Conservation (phyloP, 352 stramenopile species). For the Phytophthora aleatoria region DNA sequence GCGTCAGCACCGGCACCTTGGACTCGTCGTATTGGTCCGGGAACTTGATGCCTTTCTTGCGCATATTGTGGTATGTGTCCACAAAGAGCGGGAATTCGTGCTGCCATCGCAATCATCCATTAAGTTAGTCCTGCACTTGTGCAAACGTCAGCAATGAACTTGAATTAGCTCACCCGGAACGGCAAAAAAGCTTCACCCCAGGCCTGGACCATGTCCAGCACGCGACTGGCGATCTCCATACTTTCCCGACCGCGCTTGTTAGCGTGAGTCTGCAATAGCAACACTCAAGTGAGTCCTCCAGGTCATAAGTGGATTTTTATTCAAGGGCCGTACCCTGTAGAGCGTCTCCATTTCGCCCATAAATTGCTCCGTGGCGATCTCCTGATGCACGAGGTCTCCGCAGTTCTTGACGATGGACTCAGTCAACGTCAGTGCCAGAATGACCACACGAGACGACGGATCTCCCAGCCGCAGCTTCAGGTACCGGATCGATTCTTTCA, state of each 20-base stretch:
- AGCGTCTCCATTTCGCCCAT: slow-evolving; percentile 76
- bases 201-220: slow-evolving; percentile 77
- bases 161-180: slow-evolving; percentile 35
- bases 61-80: slow-evolving; percentile 85
- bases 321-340: slow-evolving; percentile 47
- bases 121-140: slow-evolving; percentile 1
- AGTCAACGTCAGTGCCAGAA: slow-evolving; percentile 66
- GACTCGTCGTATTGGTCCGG: slow-evolving; percentile 78
- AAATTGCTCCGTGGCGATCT: slow-evolving; percentile 71
- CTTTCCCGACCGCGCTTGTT: slow-evolving; percentile 72
- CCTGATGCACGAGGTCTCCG: slow-evolving; percentile 64
- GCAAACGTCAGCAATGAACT: background rate
- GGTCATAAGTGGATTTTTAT: background rate
- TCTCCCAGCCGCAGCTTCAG: slow-evolving; percentile 71
- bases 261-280: slow-evolving; percentile 45
- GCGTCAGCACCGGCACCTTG: slow-evolving; percentile 62
- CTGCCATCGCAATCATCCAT: slow-evolving; percentile 15
- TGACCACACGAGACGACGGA: slow-evolving; percentile 64
- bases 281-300: slow-evolving; percentile 7
- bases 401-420: slow-evolving; percentile 85
- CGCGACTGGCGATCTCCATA: slow-evolving; percentile 72
- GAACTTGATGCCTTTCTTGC: slow-evolving; percentile 79
- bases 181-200: slow-evolving; percentile 87
- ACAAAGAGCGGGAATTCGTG: slow-evolving; percentile 81
- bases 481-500: slow-evolving; percentile 79